Conservation (phyloP, 1,284 basidiomycete genomes). For the Puccinia polysora region DNA sequence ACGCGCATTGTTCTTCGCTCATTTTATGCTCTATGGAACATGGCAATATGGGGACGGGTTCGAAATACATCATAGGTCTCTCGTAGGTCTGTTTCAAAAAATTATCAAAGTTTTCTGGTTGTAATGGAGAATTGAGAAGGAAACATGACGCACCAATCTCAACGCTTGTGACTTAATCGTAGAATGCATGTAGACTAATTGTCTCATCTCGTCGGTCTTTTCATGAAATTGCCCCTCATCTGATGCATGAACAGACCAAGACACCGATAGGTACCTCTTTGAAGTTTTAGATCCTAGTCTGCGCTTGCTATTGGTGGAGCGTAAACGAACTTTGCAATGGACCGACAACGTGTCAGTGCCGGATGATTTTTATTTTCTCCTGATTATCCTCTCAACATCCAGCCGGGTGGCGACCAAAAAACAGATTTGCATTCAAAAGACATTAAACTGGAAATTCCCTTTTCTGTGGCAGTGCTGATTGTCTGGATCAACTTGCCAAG, state of each 20-base stretch:
- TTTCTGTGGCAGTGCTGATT: conserved; percentile 29
- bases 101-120: no score
- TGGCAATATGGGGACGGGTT: no score
- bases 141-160: no score
- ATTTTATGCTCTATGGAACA: neutral
- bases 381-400: neutral
- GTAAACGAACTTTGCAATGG: conserved; percentile 28
- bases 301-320: neutral
- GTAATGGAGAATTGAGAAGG: no score
- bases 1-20: neutral
- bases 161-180: no score
- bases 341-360: conserved; percentile 39
- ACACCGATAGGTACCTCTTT: conserved; percentile 37
- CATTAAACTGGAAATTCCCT: neutral
- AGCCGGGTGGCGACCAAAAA: no score
- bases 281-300: conserved; percentile 31
- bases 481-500: conserved; percentile 8
- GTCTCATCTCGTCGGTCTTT: no score
- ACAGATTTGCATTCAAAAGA: no score
- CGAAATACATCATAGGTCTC: conserved; percentile 17
- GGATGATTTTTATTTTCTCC: neutral
- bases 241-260: conserved; percentile 6
- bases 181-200: no score
- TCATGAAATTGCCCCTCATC: neutral
- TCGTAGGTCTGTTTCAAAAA: conserved; percentile 12